These are phyloP conservation scores for Botrytis medusae DNA, from an alignment of 2,329 filamentous ascomycete species.

Conservation along the genomic window DNA sequence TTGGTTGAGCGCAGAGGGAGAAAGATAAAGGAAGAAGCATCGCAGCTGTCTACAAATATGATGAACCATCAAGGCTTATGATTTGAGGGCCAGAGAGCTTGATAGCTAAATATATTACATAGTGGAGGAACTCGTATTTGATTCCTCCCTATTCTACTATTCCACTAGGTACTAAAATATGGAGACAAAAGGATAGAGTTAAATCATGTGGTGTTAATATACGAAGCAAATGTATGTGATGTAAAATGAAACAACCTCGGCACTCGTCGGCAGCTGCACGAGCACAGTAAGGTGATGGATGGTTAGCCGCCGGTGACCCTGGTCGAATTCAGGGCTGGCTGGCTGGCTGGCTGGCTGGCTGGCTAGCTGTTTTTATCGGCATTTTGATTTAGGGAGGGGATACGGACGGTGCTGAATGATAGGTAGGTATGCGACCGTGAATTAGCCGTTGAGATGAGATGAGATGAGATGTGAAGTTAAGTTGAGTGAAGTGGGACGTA, in stretches of 20 bases:
- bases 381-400: too few relatives aligned
- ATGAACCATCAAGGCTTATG: not conserved
- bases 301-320: not conserved
- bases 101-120: not conserved
- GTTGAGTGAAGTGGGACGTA: too few relatives aligned
- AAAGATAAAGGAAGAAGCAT: not conserved
- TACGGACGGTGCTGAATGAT: too few relatives aligned
- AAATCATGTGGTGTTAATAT: not conserved
- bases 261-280: not conserved
- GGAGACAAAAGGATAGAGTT: not conserved
- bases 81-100: not conserved
- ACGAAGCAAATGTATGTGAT: not conserved
- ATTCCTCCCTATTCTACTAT: not conserved
- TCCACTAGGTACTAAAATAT: not conserved
- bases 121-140: not conserved
- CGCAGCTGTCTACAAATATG: not conserved
- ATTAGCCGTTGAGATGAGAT: too few relatives aligned
- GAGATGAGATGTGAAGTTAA: too few relatives aligned
- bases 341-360: too few relatives aligned
- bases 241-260: not conserved
- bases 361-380: too few relatives aligned
- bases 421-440: too few relatives aligned
- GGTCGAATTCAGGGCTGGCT: not conserved
- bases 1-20: not conserved
- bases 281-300: not conserved